Evolutionary conservation across 2,329 filamentous ascomycete species (phyloP).

Genomic region (Diaporthe nobilis): DNA sequence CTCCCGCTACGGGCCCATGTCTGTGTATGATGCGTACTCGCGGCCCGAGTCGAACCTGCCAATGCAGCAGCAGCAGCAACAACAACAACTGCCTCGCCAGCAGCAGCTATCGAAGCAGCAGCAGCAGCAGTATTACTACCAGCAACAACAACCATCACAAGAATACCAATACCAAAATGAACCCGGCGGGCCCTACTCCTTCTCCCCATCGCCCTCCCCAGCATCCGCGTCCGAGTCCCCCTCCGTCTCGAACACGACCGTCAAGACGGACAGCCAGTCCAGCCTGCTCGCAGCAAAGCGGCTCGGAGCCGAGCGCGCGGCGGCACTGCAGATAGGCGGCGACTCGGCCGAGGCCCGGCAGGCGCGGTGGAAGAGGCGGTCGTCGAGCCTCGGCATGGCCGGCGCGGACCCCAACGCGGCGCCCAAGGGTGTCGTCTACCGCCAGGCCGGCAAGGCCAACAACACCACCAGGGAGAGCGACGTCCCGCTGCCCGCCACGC

Average conservation of each 20-base stretch:
- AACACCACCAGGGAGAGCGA: conserved; percentile 4
- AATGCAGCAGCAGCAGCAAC: conserved; percentile 20
- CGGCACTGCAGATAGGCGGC: conserved; percentile 57
- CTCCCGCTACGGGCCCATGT: conserved; percentile 20
- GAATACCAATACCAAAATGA: not conserved
- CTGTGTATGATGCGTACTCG: conserved; percentile 17
- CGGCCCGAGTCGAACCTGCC: conserved; percentile 29
- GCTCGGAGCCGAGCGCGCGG: conserved; percentile 64
- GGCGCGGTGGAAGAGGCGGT: conserved; percentile 46
- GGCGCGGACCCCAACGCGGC: conserved; percentile 40
- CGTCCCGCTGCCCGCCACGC: conserved; percentile 59
- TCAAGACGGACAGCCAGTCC: conserved; percentile 18
- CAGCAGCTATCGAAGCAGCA: conserved; percentile 3
- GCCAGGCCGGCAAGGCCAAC: not conserved
- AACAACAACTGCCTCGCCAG: not conserved
- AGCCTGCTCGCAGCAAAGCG: conserved; percentile 67
- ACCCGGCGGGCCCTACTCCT: conserved; percentile 19
- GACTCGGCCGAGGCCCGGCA: conserved; percentile 45
- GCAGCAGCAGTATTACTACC: not conserved
- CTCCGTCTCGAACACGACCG: conserved; percentile 41
- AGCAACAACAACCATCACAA: not conserved
- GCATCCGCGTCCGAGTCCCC: conserved; percentile 20
- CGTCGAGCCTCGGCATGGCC: conserved; percentile 25
- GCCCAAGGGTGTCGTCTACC: not conserved
- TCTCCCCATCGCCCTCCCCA: conserved; percentile 34